Base-by-base conservation (phyloP, 371 early-diverging fungal genomes). In the Haplosporangium sp. region DNA sequence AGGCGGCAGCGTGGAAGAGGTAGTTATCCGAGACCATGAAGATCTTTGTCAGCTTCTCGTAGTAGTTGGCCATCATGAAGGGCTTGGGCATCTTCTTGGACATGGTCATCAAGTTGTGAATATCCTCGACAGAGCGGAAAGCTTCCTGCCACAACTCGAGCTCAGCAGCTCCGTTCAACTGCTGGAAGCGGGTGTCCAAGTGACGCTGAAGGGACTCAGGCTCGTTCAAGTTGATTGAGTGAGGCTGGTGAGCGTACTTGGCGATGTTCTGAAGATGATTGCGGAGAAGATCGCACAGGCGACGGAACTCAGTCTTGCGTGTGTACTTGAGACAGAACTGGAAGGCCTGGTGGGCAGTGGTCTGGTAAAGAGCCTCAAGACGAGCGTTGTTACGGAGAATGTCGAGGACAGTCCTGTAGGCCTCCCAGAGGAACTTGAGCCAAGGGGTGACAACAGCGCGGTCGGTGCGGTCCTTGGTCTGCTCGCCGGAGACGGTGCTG, bases 121-220 rank as follows among this genome's bases (percentile, higher is more conserved):
- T 95, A 84, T 99, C 99, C 86, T 99, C 99, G 62, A 97, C 91
- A 11, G 96, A 94, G 68, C 95, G 92, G 91, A 95, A 98, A 38
- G 95, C 96, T 84, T 98, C 99, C 85, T 98, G 98, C 98, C 98
- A 99, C 69, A 98, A 87, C 85, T 99, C 98, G 69, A 99, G 86
- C 83, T 98, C 95, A 55, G 93, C 94, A 56, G 98, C 97, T 37
- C 93, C 95, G 68, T 96, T 94, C 53, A 99, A 86, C 85, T 98
- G 98, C 74, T 90, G 89, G 84, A 98, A 98, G 67, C 98, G 95
- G 55, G 94, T 93, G 75, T 98, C 98, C 67, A 98, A 83, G 82
- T 96, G 96, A 66, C 96, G 94, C 85, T 98, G 98, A 55, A 98
- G 90, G 1, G 96, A 95, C 64, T 97, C 98, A 53, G 97, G 95